Base-by-base conservation (phyloP, 805 yeast genomes). In the Saccharomycopsis javanensis region DNA sequence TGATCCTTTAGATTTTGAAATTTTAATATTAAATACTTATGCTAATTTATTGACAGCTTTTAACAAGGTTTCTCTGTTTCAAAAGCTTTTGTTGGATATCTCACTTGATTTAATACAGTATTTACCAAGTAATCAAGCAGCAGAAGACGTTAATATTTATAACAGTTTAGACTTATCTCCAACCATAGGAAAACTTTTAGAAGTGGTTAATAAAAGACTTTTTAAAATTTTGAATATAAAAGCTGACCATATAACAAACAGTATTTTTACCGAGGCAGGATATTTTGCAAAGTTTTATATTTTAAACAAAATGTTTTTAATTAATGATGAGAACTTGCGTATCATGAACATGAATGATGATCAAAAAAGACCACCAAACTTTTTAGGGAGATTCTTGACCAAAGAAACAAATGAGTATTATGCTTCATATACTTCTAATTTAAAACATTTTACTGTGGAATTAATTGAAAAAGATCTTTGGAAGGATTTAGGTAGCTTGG, bases 201-300 rank as follows among this genome's bases (percentile, higher is more conserved):
- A 82, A 54, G 75, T 83, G 30, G 75, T 90, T 8, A 96, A 91
- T 64, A 73, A 80, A 4, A 75, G 98, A 58, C 74, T 91, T 71
- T 85, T 88, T 16, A 87, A 86, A 64, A 79, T 94, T 15, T 76
- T 91, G 13, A 79, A 80, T 55, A 95, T 88, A 5, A 77, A 98
- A 61, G 80, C 84, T 66, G 89, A 85, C 48, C 81, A 86, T 28
- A 58, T 55, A n/a, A 16, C 54, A 2, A 61, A 82, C 81, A 13
- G 79, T 88, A 0, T 76, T 74, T 42, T 68, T 83, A 23, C 57
- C 5, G 69, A 84, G 2, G 73, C 80, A 7, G 77, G 78, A n/a
- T 79, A 77, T 62, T 91, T 90, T 70, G 65, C 88, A 51, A 73
- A 82, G 58, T 77, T 88, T 54, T 88, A 82, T 68, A 74, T 85